These are phyloP conservation scores for Colletotrichum sp. DNA, from an alignment of 2,329 filamentous ascomycete genomes.

Conservation along the genomic window DNA sequence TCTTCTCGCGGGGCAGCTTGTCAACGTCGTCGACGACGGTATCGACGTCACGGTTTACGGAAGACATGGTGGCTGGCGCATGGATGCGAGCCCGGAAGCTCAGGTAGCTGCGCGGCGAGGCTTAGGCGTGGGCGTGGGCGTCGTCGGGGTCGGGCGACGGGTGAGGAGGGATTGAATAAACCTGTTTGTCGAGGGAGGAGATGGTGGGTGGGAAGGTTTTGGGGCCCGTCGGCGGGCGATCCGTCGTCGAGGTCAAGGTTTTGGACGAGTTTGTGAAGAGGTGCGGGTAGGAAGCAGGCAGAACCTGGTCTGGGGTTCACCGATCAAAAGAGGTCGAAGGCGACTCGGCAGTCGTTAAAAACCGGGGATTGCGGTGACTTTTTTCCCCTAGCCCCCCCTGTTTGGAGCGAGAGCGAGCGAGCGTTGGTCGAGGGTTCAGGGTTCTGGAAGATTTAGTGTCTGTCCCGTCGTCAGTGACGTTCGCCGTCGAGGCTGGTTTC, in stretches of 20 bases:
- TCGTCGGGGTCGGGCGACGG: background rate
- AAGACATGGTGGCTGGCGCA: constrained; percentile 37
- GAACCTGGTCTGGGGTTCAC: constrained; percentile 17
- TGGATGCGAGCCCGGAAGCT: constrained; percentile 19
- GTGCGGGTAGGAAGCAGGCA: constrained; percentile 13
- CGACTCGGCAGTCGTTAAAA: constrained; percentile 10
- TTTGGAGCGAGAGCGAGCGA: background rate
- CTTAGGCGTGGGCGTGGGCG: background rate
- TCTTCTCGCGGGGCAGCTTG: constrained; percentile 37
- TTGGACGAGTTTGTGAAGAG: constrained; percentile 9
- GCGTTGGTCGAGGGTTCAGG: background rate
- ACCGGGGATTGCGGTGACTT: background rate
- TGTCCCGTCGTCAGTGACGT: background rate
- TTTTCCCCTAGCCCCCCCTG: background rate
- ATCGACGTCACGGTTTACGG: constrained; percentile 46
- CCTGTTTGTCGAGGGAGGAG: background rate
- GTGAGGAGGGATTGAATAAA: background rate
- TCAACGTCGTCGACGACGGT: constrained; percentile 30
- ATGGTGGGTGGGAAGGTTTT: background rate
- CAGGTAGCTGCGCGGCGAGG: background rate
- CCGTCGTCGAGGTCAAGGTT: constrained; percentile 5
- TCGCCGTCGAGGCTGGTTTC: background rate
- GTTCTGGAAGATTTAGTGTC: background rate
- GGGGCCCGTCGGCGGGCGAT: background rate
- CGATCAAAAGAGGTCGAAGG: constrained; percentile 6